Percentiles rank a stretch among this genome's conserved stretches.
phyloP scores from a whole-genome alignment of 1,284 basidiomycete genomes.

The Sparassis latifolia region DNA sequence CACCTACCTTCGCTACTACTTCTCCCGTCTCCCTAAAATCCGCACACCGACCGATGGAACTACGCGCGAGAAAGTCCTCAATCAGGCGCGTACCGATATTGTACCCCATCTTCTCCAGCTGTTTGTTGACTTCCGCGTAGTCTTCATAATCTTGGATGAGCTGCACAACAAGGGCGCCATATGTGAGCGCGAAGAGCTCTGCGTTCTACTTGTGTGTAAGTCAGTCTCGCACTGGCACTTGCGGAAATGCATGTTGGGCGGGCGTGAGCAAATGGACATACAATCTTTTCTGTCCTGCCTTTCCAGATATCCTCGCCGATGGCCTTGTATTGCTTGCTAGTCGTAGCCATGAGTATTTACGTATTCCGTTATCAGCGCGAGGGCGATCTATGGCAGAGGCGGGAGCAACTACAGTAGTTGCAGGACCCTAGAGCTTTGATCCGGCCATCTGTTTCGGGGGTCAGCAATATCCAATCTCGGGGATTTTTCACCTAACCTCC shows the following conservation, averaged over 20 bases:
- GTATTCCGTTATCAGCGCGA: no score
- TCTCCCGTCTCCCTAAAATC: slow-evolving; percentile 95
- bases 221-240: slow-evolving; percentile 13
- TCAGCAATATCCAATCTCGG: no score
- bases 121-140: slow-evolving; percentile 84
- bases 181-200: slow-evolving; percentile 95
- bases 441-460: no score
- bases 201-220: slow-evolving; percentile 63
- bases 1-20: slow-evolving; percentile 77
- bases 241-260: background rate
- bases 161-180: slow-evolving; percentile 96
- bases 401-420: no score
- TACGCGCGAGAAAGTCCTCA: slow-evolving; percentile 95
- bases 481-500: no score
- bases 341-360: slow-evolving; percentile 44
- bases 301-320: slow-evolving; percentile 93
- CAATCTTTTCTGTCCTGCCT: slow-evolving; percentile 83
- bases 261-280: slow-evolving; percentile 32
- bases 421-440: no score
- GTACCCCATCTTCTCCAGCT: slow-evolving; percentile 92
- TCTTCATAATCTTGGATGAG: slow-evolving; percentile 99
- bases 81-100: slow-evolving; percentile 96
- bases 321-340: slow-evolving; percentile 75
- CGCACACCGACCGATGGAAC: slow-evolving; percentile 76
- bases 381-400: no score